phyloP scores from a whole-genome alignment of 805 yeast genomes.

The Lipomyces chichibuensis region DNA sequence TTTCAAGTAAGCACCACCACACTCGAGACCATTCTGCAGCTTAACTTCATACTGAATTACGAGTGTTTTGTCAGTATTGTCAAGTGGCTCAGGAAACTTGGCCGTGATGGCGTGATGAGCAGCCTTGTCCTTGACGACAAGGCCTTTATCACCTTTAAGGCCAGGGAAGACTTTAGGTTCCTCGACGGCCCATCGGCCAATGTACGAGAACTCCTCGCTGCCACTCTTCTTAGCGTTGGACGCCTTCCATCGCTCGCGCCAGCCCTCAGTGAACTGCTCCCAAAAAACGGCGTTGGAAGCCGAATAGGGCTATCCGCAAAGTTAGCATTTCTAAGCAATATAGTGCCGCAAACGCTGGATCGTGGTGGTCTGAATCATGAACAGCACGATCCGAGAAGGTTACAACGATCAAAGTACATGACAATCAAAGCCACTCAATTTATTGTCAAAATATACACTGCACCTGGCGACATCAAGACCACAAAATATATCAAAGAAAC shows the following conservation, averaged over 20 bases:
- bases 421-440: background rate
- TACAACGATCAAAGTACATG: background rate
- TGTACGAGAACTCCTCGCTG: slow-evolving; percentile 62
- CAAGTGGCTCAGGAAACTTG: slow-evolving; percentile 58
- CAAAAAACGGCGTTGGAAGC: slow-evolving; percentile 47
- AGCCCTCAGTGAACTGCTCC: slow-evolving; percentile 45
- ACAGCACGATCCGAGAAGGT: background rate
- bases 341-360: background rate
- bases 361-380: background rate
- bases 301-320: slow-evolving; percentile 16
- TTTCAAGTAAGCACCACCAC: slow-evolving; percentile 92
- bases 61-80: slow-evolving; percentile 63
- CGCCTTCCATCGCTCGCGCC: slow-evolving; percentile 56
- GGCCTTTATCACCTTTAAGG: slow-evolving; percentile 67
- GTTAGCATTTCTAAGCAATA: background rate
- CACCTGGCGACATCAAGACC: background rate
- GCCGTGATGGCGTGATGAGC: slow-evolving; percentile 82
- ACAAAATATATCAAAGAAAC: background rate
- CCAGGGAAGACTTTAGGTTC: slow-evolving; percentile 63
- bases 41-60: slow-evolving; percentile 91
- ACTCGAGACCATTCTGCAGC: slow-evolving; percentile 71
- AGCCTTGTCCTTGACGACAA: slow-evolving; percentile 74
- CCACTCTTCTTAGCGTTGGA: slow-evolving; percentile 53
- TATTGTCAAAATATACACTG: background rate
- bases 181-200: slow-evolving; percentile 77